Evolutionary conservation across 306 rosid genomes (phyloP).

Genomic region (Ceratonia siliqua): DNA sequence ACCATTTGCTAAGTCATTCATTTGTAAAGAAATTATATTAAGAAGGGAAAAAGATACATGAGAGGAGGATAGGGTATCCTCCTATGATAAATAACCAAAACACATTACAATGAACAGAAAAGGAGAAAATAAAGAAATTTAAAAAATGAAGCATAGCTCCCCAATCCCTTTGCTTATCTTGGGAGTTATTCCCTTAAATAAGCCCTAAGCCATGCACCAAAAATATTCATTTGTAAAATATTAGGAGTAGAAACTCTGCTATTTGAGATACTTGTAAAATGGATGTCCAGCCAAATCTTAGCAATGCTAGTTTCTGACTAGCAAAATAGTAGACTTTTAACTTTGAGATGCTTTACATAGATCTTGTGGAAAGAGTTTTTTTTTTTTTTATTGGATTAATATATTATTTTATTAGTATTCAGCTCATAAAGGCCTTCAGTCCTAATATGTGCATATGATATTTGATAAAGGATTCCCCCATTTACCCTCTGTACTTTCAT

Average conservation of each 20-base stretch:
- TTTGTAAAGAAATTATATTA: no score
- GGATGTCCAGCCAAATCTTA: conserved; percentile 3
- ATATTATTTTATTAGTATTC: conserved; percentile 4
- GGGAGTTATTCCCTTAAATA: no score
- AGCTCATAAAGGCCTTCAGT: conserved; percentile 14
- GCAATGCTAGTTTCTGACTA: conserved; percentile 4
- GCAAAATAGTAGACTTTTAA: neutral
- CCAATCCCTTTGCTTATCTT: no score
- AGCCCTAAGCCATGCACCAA: no score
- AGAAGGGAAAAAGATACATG: no score
- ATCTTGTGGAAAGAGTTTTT: conserved; percentile 8
- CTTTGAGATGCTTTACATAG: conserved; percentile 5
- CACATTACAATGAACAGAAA: no score
- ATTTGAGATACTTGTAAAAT: neutral
- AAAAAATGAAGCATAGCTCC: no score
- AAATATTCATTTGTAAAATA: neutral
- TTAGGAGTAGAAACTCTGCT: conserved; percentile 9
- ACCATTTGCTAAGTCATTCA: neutral
- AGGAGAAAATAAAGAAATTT: no score
- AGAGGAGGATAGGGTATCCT: no score
- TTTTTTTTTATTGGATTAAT: neutral
- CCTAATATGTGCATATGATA: neutral
- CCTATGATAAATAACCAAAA: no score
- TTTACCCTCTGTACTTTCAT: conserved; percentile 17
- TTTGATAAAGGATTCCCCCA: conserved; percentile 11